Evolutionary conservation across 768 basidiomycete species (phyloP), one percentile per base, ranked within the genome.

Genomic region (Auricularia auricula-judae): DNA sequence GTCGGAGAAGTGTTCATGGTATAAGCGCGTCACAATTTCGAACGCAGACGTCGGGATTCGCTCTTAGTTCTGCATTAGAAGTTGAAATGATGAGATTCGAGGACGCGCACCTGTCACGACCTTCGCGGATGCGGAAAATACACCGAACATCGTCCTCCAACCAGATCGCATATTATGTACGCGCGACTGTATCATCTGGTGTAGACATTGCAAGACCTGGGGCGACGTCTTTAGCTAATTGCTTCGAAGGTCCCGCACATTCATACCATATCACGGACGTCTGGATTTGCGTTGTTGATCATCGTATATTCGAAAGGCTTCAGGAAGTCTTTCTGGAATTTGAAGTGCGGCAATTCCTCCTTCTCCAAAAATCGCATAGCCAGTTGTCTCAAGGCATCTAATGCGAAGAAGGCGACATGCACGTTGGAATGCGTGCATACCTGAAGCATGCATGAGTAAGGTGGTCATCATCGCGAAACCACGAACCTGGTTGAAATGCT

Each of bases 311-410:
- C 95, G 73, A 98, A 99, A 0, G 97, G 97, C 71, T 93, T 92
- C 66, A 99, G 76, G 77, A 99, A 99, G 73, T 99, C 96, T 76
- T 98, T 99, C 71, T 99, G 97, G 75, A 99, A 99, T 71, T 95
- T 93, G 83, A 98, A 99, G 76, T 98, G 94, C 2, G 94, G 86
- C 66, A 99, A 73, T 74, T 99, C 97, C 72, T 98, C 97, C 75
- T 98, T 99, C 76, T 98, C 97, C 70, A 99, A 81, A 76, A 99
- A 99, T 43, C 97, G 87, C 93, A 97, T 97, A 3, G 97, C 94
- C 61, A 99, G 78, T 74, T 99, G 97, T 21, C 97, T 87, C 11
- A 99, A 82, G 3, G 97, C 93, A 74, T 99, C 97, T 65, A 99
- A 78, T 14, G 97, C 97, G 71, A 99, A 98, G 77, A 95, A 93